These are phyloP conservation scores for Drosera capensis DNA, from an alignment of 148 eudicot genomes.

Conservation along the genomic window DNA sequence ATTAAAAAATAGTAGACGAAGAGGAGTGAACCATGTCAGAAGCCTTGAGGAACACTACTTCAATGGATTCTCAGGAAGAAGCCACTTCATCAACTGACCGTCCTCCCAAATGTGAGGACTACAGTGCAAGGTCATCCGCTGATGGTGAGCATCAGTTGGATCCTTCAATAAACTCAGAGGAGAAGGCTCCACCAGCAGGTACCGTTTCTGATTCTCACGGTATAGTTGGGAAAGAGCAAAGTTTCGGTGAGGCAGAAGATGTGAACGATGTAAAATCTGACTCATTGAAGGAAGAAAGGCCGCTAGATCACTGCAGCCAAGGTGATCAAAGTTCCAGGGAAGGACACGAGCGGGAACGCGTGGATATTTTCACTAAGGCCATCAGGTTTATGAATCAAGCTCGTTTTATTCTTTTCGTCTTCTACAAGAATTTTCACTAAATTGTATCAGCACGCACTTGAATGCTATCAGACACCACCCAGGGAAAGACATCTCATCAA, in stretches of 20 bases:
- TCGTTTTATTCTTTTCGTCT: too few species aligned
- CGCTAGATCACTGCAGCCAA: too few species aligned
- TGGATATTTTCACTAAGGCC: conserved; percentile 21
- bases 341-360: too few species aligned
- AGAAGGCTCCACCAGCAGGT: conserved; percentile 5
- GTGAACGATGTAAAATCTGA: neutral
- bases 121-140: conserved; percentile 5
- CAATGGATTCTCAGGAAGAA: conserved; percentile 14
- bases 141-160: conserved; percentile 7
- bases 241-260: conserved; percentile 5
- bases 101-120: conserved; percentile 8
- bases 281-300: conserved; percentile 4
- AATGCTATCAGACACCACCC: conserved; percentile 13
- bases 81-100: conserved; percentile 6
- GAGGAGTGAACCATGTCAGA: neutral
- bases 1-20: conserved; percentile 2
- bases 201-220: conserved; percentile 2
- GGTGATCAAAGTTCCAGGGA: too few species aligned
- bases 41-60: conserved; percentile 1
- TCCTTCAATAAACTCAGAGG: conserved; percentile 3
- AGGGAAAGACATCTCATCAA: too few species aligned
- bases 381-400: too few species aligned
- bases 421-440: too few species aligned
- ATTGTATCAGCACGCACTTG: conserved; percentile 17
- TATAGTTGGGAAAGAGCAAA: conserved; percentile 4